These are phyloP conservation scores for Umbelopsis sp. DNA, from an alignment of 192 early-diverging fungal species.

Conservation along the genomic window DNA sequence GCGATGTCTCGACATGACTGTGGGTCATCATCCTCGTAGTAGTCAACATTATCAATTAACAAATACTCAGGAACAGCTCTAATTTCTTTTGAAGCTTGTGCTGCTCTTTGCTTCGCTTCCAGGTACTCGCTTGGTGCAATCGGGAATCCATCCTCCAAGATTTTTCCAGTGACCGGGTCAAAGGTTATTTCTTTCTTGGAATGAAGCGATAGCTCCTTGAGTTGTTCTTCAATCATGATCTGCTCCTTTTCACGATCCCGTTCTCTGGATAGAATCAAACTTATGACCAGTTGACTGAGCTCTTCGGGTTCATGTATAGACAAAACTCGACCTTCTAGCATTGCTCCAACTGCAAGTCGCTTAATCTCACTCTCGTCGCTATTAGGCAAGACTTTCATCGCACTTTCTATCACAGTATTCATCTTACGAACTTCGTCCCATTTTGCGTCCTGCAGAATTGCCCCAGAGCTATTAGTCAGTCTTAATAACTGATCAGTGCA, in stretches of 20 bases:
- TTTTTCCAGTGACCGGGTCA: conserved; percentile 18
- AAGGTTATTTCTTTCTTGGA: conserved; percentile 28
- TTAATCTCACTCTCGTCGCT: conserved; percentile 33
- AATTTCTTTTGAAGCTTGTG: background rate
- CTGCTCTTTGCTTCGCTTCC: background rate
- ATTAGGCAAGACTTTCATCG: conserved; percentile 36
- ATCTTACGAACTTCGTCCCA: conserved; percentile 32
- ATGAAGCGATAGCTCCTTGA: conserved; percentile 28
- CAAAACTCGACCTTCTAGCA: conserved; percentile 39
- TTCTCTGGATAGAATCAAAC: conserved; percentile 44
- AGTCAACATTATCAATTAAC: conserved; percentile 36
- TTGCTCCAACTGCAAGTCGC: conserved; percentile 41
- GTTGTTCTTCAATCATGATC: conserved; percentile 15
- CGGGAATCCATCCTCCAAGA: background rate
- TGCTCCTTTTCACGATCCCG: conserved; percentile 26
- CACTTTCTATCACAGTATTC: conserved; percentile 32
- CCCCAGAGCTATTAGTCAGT: conserved; percentile 8
- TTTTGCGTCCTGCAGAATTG: background rate
- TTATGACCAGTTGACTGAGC: conserved; percentile 42
- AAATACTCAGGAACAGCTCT: conserved; percentile 41
- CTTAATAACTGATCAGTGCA: conserved; percentile 15
- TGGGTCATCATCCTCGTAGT: conserved; percentile 54
- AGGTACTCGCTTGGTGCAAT: background rate
- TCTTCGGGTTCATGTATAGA: conserved; percentile 26
- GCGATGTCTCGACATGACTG: conserved; percentile 48